Evolutionary conservation across 2,329 filamentous ascomycete genomes (phyloP), one percentile per base, ranked within the genome.

Genomic region (Bertia moriformis): DNA sequence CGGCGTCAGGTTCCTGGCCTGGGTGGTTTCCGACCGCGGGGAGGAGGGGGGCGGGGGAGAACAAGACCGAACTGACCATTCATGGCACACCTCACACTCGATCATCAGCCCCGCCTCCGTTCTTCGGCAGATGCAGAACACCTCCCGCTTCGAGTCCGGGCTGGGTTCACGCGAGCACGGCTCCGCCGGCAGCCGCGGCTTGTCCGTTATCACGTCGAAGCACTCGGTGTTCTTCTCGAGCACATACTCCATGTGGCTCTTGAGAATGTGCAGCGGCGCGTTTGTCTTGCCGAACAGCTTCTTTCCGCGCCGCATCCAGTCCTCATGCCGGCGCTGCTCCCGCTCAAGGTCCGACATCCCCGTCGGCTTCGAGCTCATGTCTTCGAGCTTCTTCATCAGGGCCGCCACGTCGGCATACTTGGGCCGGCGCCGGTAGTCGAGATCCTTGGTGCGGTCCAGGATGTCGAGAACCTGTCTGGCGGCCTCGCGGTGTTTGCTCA

Each of bases 51-150:
- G n/a, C n/a, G n/a, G n/a, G n/a, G n/a, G n/a, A n/a, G 18, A 1
- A 12, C n/a, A n/a, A n/a, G n/a, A n/a, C n/a, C n/a, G n/a, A n/a
- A n/a, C n/a, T n/a, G n/a, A n/a, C 91, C 91, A 98, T 63, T 98
- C 91, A 52, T 95, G 89, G 59, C 91, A 98, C 27, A 95, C 68
- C 56, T 96, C 91, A 56, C 91, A 98, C 60, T 98, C 91, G 50
- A 98, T 96, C 91, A 98, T 98, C 82, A 96, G 91, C 39, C 91
- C 91, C 24, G 89, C 87, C 59, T 98, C 91, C 4, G 86, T 75
- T 45, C 80, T 85, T 43, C 91, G 78, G 60, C 91, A 98, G 48
- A 98, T 94, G 58, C 91, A 98, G 57, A 96, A 98, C 0, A 96
- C 89, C 54, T 96, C 88, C 24, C 73, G 60, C 24, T 65, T 62